Conservation (phyloP, 2,329 filamentous ascomycete genomes). For the Capronia epimyces region DNA sequence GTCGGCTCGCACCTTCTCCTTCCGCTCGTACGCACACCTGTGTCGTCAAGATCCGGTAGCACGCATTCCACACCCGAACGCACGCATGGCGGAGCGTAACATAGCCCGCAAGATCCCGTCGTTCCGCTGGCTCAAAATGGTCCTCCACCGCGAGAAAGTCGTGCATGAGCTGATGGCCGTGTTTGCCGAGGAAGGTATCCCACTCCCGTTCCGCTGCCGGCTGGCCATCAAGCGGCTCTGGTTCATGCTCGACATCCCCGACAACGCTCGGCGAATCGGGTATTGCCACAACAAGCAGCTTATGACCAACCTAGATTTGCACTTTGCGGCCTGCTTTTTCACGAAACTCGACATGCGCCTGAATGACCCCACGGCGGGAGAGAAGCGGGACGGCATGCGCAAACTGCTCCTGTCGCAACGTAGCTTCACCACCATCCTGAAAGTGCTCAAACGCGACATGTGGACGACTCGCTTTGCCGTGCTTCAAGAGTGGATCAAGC, state of each 20-base stretch:
- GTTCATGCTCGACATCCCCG: conserved; percentile 64
- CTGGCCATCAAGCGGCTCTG: conserved; percentile 60
- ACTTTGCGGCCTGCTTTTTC: conserved; percentile 59
- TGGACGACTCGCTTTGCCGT: conserved; percentile 49
- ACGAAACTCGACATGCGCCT: conserved; percentile 68
- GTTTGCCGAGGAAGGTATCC: conserved; percentile 55
- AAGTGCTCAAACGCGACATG: conserved; percentile 54
- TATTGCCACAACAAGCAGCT: conserved; percentile 50
- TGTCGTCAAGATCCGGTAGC: conserved; percentile 57
- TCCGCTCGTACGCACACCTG: conserved; percentile 53
- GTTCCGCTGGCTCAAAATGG: conserved; percentile 63
- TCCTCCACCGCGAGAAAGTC: conserved; percentile 53
- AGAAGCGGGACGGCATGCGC: conserved; percentile 45
- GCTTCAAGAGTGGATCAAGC: conserved; percentile 54
- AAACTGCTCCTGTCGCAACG: conserved; percentile 58
- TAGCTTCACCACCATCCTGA: conserved; percentile 52
- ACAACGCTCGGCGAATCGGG: conserved; percentile 50
- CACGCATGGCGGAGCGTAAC: conserved; percentile 31
- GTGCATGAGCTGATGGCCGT: conserved; percentile 59
- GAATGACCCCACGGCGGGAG: conserved; percentile 56
- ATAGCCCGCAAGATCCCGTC: conserved; percentile 53
- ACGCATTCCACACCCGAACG: conserved; percentile 37
- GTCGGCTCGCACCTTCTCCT: conserved; percentile 55
- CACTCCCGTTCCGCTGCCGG: conserved; percentile 48
- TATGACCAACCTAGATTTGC: conserved; percentile 58